Percentiles rank a stretch among this genome's conserved stretches.
phyloP scores from a whole-genome alignment of 2,329 filamentous ascomycete genomes.

The Thielaviopsis populi region DNA sequence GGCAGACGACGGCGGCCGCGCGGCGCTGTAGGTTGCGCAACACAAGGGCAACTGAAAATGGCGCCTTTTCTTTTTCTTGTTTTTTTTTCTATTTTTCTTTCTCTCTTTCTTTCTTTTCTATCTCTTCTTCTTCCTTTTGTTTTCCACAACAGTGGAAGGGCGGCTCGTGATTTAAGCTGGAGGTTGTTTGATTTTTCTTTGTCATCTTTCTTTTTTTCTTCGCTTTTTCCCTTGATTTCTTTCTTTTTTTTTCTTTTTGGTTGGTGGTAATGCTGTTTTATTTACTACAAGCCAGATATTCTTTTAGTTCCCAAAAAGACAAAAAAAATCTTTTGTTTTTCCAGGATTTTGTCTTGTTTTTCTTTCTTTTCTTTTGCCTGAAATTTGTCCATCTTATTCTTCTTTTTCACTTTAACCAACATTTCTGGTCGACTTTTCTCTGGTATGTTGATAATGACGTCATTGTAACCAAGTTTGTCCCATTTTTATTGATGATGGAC shows the following conservation, averaged over 20 bases:
- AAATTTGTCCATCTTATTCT: not conserved
- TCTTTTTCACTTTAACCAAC: too few relatives aligned
- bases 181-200: constrained; percentile 1
- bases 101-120: not conserved
- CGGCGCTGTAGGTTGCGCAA: not conserved
- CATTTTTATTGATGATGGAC: not conserved
- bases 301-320: too few relatives aligned
- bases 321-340: too few relatives aligned
- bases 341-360: too few relatives aligned
- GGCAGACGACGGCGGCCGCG: not conserved
- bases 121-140: not conserved
- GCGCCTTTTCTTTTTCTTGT: not conserved
- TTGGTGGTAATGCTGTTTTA: not conserved
- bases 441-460: too few relatives aligned
- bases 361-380: not conserved
- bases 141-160: not conserved
- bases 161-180: not conserved
- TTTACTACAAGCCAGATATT: too few relatives aligned
- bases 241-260: not conserved
- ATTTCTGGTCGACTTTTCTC: too few relatives aligned
- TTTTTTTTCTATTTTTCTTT: not conserved
- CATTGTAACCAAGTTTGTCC: not conserved
- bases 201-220: not conserved
- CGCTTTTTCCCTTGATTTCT: not conserved
- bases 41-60: too few relatives aligned